phyloP scores from a whole-genome alignment of 1,284 basidiomycete species.

The Amylostereum areolatum region DNA sequence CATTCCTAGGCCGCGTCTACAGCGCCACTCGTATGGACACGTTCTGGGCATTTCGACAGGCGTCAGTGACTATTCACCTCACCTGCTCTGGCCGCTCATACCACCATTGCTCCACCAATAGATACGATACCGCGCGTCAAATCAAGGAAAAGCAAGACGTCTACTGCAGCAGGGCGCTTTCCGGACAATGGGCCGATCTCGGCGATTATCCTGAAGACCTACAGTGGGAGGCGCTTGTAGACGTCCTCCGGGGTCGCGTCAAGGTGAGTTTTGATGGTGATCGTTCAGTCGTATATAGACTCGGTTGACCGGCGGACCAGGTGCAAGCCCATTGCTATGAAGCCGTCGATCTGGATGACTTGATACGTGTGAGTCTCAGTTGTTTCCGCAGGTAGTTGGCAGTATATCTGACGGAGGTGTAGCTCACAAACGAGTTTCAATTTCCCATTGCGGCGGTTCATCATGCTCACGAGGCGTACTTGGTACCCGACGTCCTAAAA shows the following conservation, averaged over 20 bases:
- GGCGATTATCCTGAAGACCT: conserved; percentile 67
- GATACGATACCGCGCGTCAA: conserved; percentile 63
- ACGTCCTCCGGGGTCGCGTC: conserved; percentile 71
- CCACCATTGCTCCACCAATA: conserved; percentile 13
- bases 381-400: background rate
- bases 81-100: background rate
- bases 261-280: conserved; percentile 38
- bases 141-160: conserved; percentile 69
- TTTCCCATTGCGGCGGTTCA: conserved; percentile 82
- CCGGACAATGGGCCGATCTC: conserved; percentile 52
- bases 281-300: background rate
- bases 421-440: conserved; percentile 75
- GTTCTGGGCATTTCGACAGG: conserved; percentile 35
- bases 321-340: conserved; percentile 24
- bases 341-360: conserved; percentile 28
- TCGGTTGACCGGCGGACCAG: conserved; percentile 2
- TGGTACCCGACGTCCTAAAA: conserved; percentile 73
- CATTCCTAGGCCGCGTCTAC: conserved; percentile 22
- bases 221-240: conserved; percentile 78
- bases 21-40: conserved; percentile 36
- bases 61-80: conserved; percentile 12
- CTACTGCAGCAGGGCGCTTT: conserved; percentile 51
- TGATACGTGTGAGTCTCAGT: conserved; percentile 13
- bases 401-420: background rate
- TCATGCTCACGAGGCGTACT: conserved; percentile 83